A percentile compares a stretch with the other conserved stretches of the same genome.
Evolutionary conservation across 345 rosid species (phyloP).

Genomic region (Isatis tinctoria): DNA sequence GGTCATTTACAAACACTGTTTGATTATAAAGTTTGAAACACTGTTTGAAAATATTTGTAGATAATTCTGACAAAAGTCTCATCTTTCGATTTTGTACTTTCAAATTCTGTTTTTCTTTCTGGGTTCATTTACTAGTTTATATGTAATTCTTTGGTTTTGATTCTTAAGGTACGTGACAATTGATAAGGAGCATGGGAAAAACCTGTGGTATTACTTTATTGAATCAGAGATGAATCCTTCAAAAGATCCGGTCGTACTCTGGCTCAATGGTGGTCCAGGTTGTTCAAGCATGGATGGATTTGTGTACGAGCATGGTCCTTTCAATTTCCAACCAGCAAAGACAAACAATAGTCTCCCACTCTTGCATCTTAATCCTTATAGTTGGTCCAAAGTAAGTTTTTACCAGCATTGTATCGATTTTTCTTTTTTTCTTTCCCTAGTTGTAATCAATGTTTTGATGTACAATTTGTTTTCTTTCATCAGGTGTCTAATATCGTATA

Average conservation of each 20-base stretch:
- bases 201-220: slow-evolving; percentile 72
- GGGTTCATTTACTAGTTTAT: neutral
- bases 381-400: slow-evolving; percentile 88
- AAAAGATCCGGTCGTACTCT: slow-evolving; percentile 74
- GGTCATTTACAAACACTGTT: neutral
- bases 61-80: neutral
- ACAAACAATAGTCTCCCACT: slow-evolving; percentile 38
- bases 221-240: slow-evolving; percentile 67
- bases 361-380: slow-evolving; percentile 66
- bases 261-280: slow-evolving; percentile 99
- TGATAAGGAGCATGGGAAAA: slow-evolving; percentile 54
- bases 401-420: neutral
- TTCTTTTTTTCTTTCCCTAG: neutral
- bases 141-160: neutral
- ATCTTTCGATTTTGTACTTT: neutral
- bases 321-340: slow-evolving; percentile 62
- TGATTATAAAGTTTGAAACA: neutral
- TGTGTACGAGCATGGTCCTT: slow-evolving; percentile 86
- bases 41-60: neutral
- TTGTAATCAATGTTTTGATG: neutral
- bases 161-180: slow-evolving; percentile 63
- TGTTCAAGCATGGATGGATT: slow-evolving; percentile 97
- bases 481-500: slow-evolving; percentile 84
- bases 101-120: neutral
- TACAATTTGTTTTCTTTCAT: neutral